A percentile compares a stretch with the other conserved stretches of the same genome.
Evolutionary conservation across 345 rosid genomes (phyloP).

Genomic region (Eutrema heterophyllum): DNA sequence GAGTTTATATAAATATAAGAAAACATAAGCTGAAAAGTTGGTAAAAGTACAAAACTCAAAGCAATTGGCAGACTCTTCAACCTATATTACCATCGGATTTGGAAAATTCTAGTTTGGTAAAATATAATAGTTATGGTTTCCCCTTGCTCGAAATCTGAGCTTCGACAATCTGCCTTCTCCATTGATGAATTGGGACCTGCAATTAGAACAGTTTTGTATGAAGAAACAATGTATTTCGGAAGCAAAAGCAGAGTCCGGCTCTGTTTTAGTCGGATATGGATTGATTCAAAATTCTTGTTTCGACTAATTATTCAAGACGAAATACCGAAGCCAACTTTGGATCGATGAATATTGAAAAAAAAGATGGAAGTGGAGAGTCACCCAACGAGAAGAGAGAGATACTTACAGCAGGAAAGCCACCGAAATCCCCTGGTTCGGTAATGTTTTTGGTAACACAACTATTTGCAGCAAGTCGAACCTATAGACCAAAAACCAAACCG

Average conservation of each 20-base stretch:
- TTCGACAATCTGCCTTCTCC: constrained; percentile 63
- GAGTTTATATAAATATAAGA: constrained; percentile 4
- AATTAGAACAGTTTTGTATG: neutral
- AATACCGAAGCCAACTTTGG: too few relatives aligned
- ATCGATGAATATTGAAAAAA: too few relatives aligned
- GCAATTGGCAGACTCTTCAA: neutral
- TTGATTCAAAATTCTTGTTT: neutral
- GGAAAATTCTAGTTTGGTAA: neutral
- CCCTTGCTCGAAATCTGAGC: constrained; percentile 9
- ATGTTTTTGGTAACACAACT: too few relatives aligned
- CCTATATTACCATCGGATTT: neutral
- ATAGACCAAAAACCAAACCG: too few relatives aligned
- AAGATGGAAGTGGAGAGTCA: too few relatives aligned
- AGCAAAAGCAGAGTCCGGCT: constrained; percentile 11
- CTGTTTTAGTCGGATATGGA: neutral
- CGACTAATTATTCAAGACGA: too few relatives aligned
- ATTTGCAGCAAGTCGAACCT: too few relatives aligned
- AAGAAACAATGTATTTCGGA: neutral
- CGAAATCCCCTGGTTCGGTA: too few relatives aligned
- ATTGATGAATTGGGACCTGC: constrained; percentile 65
- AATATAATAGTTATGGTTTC: constrained; percentile 1
- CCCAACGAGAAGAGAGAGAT: too few relatives aligned
- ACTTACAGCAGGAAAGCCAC: too few relatives aligned
- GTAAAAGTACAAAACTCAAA: neutral
- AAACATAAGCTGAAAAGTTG: neutral